A percentile compares a stretch with the other conserved stretches of the same genome.
Evolutionary conservation across 1,139 yeast genomes (phyloP).

Genomic region (Magnusiomyces fungicola): DNA sequence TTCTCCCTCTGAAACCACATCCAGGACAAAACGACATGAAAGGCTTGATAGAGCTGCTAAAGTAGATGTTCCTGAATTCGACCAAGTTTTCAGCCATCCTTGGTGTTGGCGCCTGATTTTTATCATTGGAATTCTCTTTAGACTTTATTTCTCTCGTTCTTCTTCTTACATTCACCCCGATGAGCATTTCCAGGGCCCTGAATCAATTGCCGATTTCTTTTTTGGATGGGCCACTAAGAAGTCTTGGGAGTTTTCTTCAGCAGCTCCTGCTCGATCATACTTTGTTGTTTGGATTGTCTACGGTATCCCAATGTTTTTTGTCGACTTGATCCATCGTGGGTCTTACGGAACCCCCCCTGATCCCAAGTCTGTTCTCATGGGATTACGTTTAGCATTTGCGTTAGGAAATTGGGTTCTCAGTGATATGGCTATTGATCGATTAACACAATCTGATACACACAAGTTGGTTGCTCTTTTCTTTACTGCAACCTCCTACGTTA

Average conservation of each 20-base stretch:
- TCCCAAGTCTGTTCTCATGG: constrained; percentile 43
- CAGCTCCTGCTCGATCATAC: constrained; percentile 62
- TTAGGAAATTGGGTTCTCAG: constrained; percentile 51
- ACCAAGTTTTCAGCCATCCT: constrained; percentile 15
- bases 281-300: constrained; percentile 62
- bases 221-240: constrained; percentile 46
- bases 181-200: constrained; percentile 89
- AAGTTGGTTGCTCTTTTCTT: constrained; percentile 57
- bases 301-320: constrained; percentile 48
- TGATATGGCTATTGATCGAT: constrained; percentile 40
- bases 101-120: constrained; percentile 28
- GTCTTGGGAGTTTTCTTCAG: constrained; percentile 79
- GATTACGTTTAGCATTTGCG: constrained; percentile 52
- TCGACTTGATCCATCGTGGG: constrained; percentile 19
- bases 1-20: neutral
- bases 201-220: constrained; percentile 49
- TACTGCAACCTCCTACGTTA: constrained; percentile 68
- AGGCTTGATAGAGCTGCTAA: neutral
- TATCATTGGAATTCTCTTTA: constrained; percentile 35
- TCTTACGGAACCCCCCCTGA: constrained; percentile 16
- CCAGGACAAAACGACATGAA: neutral
- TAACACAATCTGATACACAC: constrained; percentile 55
- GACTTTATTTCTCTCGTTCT: constrained; percentile 56
- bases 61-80: neutral
- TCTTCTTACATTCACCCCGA: constrained; percentile 94